A percentile compares a stretch with the other conserved stretches of the same genome.
phyloP scores from a whole-genome alignment of 169 alveolate species.

The Eimeria tenella region DNA sequence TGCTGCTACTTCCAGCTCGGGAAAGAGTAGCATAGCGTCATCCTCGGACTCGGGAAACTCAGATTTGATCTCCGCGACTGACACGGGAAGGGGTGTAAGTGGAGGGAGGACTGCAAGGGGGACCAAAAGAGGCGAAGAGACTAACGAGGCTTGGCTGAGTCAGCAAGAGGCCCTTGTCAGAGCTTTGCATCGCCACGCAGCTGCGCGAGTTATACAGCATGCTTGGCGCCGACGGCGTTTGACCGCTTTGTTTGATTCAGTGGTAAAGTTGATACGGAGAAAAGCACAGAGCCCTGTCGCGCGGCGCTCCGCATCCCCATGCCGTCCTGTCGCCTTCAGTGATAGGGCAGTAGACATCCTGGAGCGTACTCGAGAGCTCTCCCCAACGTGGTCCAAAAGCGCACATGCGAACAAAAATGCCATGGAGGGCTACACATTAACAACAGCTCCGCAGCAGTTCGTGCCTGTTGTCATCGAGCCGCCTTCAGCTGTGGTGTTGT shows the following conservation, averaged over 20 bases:
- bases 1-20: too few relatives aligned
- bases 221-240: background rate
- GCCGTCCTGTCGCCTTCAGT: background rate
- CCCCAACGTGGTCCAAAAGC: background rate
- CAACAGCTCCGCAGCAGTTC: background rate
- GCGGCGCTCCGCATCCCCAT: too few relatives aligned
- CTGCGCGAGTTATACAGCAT: conserved; percentile 14
- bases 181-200: background rate
- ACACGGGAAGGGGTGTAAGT: too few relatives aligned
- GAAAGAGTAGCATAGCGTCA: too few relatives aligned
- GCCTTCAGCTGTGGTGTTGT: background rate
- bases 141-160: background rate
- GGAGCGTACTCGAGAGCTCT: background rate
- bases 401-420: background rate
- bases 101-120: too few relatives aligned
- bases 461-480: conserved; percentile 4
- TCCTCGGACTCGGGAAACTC: too few relatives aligned
- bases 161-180: conserved; percentile 1
- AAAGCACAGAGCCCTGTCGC: background rate
- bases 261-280: background rate
- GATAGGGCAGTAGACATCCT: background rate
- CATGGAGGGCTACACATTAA: background rate
- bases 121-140: too few relatives aligned
- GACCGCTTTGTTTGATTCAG: background rate
- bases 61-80: too few relatives aligned